Base-by-base conservation (phyloP, 208 protist genomes). In the Herpetomonas tarakana region DNA sequence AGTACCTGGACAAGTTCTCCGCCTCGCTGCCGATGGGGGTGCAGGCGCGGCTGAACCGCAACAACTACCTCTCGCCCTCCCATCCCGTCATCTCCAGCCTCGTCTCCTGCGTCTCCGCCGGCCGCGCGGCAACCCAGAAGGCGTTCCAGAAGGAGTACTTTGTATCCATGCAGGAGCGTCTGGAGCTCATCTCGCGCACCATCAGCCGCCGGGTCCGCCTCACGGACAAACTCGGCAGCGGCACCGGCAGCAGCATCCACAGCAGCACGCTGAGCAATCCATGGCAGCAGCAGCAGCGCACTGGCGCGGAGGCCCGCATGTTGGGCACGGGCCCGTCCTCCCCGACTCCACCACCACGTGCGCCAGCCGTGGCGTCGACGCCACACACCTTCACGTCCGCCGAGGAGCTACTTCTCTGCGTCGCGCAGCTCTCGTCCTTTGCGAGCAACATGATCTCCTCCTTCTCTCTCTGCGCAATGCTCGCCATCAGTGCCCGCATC, bases 371-470 rank as follows among this genome's bases (percentile, higher is more conserved):
- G n/a, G 9, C 35, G 9, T 6, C 9, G 35, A 18, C 14, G 9
- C 35, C 35, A 14, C 7, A 58, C 21, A 71, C 53, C 65, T 84
- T 76, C 39, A 14, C 6, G 39, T 69, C 52, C 28, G 55, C 76
- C 3, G 65, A 88, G 61, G 31, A 61, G 25, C 60, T 88, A 12
- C 56, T 88, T 46, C 49, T 82, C 6, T 63, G 59, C 27, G 79
- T 88, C 21, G 65, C 45, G n/a, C 64, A 68, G 46, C 62, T 88
- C 4, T 88, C 81, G 16, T 74, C 46, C 52, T 74, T 82, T 41
- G 72, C 65, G 19, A 81, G 72, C 27, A 70, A 77, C 62, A 82
- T 88, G 31, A 52, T 83, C 26, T 81, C 81, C 0, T 53, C 61
- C 50, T 88, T 84, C 50, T 60, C 68, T 19, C 39, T 88, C 52